Evolutionary conservation across 306 rosid species (phyloP).

Genomic region (Adenanthera pavonina): DNA sequence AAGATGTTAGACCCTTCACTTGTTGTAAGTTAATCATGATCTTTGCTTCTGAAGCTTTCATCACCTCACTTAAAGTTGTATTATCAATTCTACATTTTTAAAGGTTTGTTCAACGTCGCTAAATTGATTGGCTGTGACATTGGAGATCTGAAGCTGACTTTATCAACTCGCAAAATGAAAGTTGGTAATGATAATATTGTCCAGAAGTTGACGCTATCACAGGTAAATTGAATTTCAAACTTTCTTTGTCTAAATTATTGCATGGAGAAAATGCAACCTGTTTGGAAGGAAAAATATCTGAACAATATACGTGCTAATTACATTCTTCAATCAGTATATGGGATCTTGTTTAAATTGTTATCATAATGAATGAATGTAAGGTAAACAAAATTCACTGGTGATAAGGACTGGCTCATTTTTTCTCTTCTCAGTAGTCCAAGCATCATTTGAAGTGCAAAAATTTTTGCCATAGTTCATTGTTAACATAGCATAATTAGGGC

Average conservation of each 20-base stretch:
- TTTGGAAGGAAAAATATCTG: constrained; percentile 22
- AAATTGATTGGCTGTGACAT: constrained; percentile 74
- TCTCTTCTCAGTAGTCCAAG: constrained; percentile 4
- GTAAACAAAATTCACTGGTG: neutral
- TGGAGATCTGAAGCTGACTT: constrained; percentile 74
- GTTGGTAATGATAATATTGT: constrained; percentile 82
- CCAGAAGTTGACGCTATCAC: constrained; percentile 84
- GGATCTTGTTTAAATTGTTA: constrained; percentile 9
- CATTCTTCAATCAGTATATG: constrained; percentile 18
- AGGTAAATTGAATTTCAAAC: constrained; percentile 57
- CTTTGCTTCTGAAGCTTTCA: constrained; percentile 1
- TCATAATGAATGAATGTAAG: constrained; percentile 12
- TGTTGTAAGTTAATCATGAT: constrained; percentile 17
- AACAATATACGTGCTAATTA: constrained; percentile 16
- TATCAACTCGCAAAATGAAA: constrained; percentile 85
- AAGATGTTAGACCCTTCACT: constrained; percentile 9
- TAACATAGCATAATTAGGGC: neutral
- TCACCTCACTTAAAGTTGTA: neutral
- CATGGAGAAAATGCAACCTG: constrained; percentile 9
- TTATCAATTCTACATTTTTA: constrained; percentile 40
- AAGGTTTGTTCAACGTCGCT: constrained; percentile 74
- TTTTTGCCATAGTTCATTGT: neutral
- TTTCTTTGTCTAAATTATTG: constrained; percentile 29
- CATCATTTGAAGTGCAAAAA: constrained; percentile 17
- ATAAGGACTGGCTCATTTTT: constrained; percentile 22